Percentiles rank a stretch among this genome's conserved stretches.
Evolutionary conservation across 148 eudicot species (phyloP).

Genomic region (Nyssa sinensis): DNA sequence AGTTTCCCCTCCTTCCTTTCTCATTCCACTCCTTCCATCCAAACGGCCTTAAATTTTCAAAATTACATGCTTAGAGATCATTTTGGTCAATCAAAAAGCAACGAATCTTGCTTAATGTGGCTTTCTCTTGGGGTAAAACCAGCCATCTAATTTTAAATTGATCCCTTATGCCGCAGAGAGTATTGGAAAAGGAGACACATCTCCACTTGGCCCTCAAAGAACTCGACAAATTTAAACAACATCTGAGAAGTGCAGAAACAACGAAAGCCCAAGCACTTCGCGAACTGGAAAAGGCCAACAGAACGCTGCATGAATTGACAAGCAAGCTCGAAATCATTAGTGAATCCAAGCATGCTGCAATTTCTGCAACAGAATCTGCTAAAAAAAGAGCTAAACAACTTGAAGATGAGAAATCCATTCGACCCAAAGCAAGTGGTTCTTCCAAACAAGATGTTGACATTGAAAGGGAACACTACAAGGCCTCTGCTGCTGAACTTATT

Average conservation of each 20-base stretch:
- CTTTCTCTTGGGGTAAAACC: background rate
- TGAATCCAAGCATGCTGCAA: constrained; percentile 58
- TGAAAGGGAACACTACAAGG: constrained; percentile 52
- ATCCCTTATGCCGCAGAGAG: constrained; percentile 43
- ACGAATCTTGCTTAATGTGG: background rate
- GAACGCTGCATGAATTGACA: constrained; percentile 54
- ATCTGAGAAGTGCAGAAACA: constrained; percentile 48
- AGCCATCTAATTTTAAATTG: no score
- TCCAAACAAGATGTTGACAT: constrained; percentile 36
- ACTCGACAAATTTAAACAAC: constrained; percentile 60
- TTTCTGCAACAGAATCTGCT: constrained; percentile 61
- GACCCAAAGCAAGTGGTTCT: constrained; percentile 22
- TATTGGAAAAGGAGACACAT: constrained; percentile 71
- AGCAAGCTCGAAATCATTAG: constrained; percentile 47
- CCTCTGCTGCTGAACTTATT: constrained; percentile 56
- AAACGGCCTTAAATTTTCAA: no score
- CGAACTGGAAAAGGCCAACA: constrained; percentile 61
- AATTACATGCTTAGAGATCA: no score
- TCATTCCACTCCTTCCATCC: no score
- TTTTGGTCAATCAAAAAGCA: background rate
- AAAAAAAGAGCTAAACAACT: constrained; percentile 46
- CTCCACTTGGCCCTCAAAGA: constrained; percentile 60
- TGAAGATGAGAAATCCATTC: constrained; percentile 42
- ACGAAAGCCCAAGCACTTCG: constrained; percentile 53
- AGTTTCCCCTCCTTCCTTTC: no score